A percentile compares a stretch with the other conserved stretches of the same genome.
Conservation (phyloP, 768 basidiomycete genomes). For the Collybiopsis luxurians region DNA sequence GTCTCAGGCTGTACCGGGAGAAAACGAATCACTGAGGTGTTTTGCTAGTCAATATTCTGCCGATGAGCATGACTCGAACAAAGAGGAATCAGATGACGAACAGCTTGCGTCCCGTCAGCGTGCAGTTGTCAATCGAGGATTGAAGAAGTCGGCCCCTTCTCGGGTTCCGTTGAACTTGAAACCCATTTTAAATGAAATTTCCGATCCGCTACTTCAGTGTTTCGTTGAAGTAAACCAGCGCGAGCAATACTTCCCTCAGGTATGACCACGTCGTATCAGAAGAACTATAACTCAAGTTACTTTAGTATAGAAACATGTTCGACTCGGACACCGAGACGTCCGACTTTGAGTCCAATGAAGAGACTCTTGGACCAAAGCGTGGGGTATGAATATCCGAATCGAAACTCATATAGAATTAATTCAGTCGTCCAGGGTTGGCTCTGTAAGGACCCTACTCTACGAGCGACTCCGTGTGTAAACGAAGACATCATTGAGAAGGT, state of each 20-base stretch:
- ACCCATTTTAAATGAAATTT: not conserved
- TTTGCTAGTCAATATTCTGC: too few species aligned
- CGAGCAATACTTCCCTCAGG: too few species aligned
- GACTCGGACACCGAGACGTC: conserved; percentile 28
- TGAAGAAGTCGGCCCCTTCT: not conserved
- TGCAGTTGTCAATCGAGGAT: not conserved
- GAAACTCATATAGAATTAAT: not conserved
- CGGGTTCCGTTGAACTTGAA: conserved; percentile 3
- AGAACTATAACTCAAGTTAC: too few species aligned
- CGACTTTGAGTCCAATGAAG: conserved; percentile 16
- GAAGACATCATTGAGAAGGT: conserved; percentile 78
- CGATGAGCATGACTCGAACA: too few species aligned
- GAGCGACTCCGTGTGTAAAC: conserved; percentile 45
- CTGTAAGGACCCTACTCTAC: conserved; percentile 50
- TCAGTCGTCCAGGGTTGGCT: conserved; percentile 52
- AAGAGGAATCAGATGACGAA: not conserved
- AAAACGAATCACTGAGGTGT: too few species aligned
- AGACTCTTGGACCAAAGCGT: conserved; percentile 14
- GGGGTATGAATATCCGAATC: not conserved
- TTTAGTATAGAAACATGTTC: not conserved
- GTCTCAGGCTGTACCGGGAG: too few species aligned
- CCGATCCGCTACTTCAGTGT: conserved; percentile 65
- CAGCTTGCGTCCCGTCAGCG: not conserved
- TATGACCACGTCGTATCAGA: too few species aligned
- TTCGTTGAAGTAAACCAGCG: conserved; percentile 39